Base-by-base conservation (phyloP, 2,329 filamentous ascomycete species). In the Pseudovirgaria hyperparasitica region DNA sequence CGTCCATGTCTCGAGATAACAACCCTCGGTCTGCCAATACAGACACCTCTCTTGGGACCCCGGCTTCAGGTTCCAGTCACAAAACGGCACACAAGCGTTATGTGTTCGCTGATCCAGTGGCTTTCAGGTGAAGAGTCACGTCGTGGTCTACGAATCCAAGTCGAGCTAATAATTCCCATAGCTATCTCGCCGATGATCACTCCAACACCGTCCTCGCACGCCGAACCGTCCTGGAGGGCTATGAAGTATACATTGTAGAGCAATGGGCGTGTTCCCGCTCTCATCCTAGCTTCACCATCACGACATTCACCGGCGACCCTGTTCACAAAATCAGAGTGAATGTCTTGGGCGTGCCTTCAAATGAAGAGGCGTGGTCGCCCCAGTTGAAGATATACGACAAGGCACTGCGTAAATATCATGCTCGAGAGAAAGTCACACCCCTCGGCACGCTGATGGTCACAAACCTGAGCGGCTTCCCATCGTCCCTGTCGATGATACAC, bases 181-280 rank as follows among this genome's bases (percentile, higher is more conserved):
- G 48, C 35, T 92, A 87, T 46, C 71, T 98, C 13, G 81, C 92
- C 58, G 81, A 92, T 48, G 90, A 96, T 38, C 63, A 74, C 2
- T 72, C 70, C 5, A 85, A 84, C 4, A 66, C 64, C 3, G 73
- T 93, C 6, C 63, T 93, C 37, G 72, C 86, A 40, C 76, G 78
- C 28, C 72, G 73, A 29, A 65, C 68, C 26, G 62, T 69, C 26
- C 66, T 98, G 5, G 60, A 70, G 34, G 87, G 87, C 38, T 96
- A 94, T 55, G 86, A 96, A 52, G 65, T 87, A 35, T 96, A 96
- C 54, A 60, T 96, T 10, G 84, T 96, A 38, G 90, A 96, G 53
- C 90, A 98, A 63, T 98, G 90, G 90, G 84, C 84, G 5, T 94
- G 86, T 54, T 94, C 87, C 9, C 74, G 90, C 27, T 70, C 75